Base-by-base conservation (phyloP, 176 grass and related monocot genomes). In the Calamus simplicifolius region DNA sequence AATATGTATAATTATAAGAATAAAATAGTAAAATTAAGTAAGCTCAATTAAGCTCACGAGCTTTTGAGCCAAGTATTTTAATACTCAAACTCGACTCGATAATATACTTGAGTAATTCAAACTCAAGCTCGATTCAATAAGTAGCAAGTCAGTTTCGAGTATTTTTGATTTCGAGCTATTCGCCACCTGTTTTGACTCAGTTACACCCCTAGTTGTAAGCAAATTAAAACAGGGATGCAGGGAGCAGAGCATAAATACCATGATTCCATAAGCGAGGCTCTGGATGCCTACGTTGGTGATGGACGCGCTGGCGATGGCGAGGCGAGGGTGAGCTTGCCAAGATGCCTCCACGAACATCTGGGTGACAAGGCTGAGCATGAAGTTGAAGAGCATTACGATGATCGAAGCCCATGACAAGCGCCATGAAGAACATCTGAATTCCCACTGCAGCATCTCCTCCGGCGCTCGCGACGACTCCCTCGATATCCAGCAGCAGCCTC, bases 281-380 rank as follows among this genome's bases (percentile, higher is more conserved):
- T 95, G 90, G 63, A 95, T 82, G 29, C 85, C 85, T 6, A 95
- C 83, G 68, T 89, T 95, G 73, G 82, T 75, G 61, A 95, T 83
- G 57, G 89, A 89, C 28, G 85, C 85, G 1, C 89, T 84, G 5
- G 89, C 84, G 28, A 89, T 85, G 23, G 75, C 59, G 16, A 95
- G 5, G 89, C 84, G 28, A 89, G 89, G 23, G 75, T 56, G 16
- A 95, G 79, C 31, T 77, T 62, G 5, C 82, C 85, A 3, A 95
- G 75, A 61, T 95, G 89, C 72, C 89, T n/a, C 89, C 0, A 81
- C 79, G 58, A 95, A 95, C 89, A 95, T 89, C 76, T 89, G 89
- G 0, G 81, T 83, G 31, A 95, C 50, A 12, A 95, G 85, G 70
- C 89, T 85, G 56, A 85, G 78, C 19, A 48, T 89, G 79, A 95